Conservation (phyloP, 139 green algal species). For the Zygnema cylindricum region DNA sequence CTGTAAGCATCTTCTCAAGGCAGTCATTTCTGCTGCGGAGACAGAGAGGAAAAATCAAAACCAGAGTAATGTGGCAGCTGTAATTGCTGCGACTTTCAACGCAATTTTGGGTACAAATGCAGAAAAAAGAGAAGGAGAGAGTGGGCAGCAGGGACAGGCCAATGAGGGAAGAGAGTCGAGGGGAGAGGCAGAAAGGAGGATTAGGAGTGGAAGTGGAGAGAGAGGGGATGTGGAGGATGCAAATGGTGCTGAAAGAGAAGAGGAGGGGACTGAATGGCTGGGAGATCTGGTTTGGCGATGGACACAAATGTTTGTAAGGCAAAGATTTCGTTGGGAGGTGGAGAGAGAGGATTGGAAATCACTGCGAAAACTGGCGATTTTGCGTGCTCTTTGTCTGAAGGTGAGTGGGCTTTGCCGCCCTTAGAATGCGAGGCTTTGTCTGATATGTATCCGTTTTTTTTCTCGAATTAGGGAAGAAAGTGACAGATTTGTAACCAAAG, state of each 20-base stretch:
- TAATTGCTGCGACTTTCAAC: slow-evolving; percentile 37
- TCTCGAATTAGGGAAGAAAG: too few species aligned
- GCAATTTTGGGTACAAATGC: slow-evolving; percentile 27
- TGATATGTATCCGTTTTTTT: too few species aligned
- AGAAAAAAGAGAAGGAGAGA: background rate
- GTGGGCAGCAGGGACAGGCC: background rate
- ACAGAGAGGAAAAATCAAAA: background rate
- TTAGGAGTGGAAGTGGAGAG: background rate
- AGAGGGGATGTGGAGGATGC: background rate
- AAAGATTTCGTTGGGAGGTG: slow-evolving; percentile 42
- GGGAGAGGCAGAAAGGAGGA: background rate
- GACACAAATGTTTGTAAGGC: slow-evolving; percentile 39
- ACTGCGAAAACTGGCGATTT: slow-evolving; percentile 36
- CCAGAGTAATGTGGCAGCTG: background rate
- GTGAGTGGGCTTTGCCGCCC: slow-evolving; percentile 22
- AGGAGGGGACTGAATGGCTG: background rate
- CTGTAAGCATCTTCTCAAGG: slow-evolving; percentile 57
- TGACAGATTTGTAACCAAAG: too few species aligned
- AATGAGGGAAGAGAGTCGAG: background rate
- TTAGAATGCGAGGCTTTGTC: too few species aligned
- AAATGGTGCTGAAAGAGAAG: background rate
- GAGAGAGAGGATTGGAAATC: background rate
- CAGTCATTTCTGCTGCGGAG: slow-evolving; percentile 2
- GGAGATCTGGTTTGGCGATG: slow-evolving; percentile 58
- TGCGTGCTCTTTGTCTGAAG: slow-evolving; percentile 63